Conservation (phyloP, 345 rosid species). For the Brassica nigra region DNA sequence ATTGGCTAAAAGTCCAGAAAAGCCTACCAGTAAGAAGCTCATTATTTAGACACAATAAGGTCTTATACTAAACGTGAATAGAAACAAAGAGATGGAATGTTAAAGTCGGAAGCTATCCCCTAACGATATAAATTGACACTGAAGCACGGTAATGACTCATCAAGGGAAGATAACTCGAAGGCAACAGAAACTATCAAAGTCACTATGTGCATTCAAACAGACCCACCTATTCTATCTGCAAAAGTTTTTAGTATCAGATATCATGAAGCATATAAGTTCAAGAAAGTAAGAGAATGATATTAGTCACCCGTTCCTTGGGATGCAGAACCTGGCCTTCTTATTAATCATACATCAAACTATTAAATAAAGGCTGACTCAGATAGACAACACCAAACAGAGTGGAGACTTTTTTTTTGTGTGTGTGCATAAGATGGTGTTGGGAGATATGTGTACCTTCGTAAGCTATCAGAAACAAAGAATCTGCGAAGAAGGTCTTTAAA, state of each 20-base stretch:
- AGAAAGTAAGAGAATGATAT: constrained; percentile 13
- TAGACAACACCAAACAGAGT: constrained; percentile 12
- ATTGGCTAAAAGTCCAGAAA: too few species aligned
- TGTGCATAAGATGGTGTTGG: background rate
- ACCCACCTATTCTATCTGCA: constrained; percentile 82
- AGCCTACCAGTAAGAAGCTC: too few species aligned
- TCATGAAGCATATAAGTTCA: background rate
- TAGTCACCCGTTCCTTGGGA: constrained; percentile 37
- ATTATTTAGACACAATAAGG: too few species aligned
- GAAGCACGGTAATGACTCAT: too few species aligned
- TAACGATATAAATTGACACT: too few species aligned
- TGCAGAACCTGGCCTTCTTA: constrained; percentile 58
- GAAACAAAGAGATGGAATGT: too few species aligned
- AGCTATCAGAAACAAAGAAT: constrained; percentile 78
- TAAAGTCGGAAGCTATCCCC: too few species aligned
- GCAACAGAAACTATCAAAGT: too few species aligned
- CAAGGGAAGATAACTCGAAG: too few species aligned
- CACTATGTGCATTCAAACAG: constrained; percentile 7
- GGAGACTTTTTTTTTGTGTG: background rate
- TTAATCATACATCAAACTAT: constrained; percentile 11
- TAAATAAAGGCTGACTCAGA: constrained; percentile 21
- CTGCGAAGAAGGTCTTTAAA: constrained; percentile 68
- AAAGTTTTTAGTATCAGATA: constrained; percentile 20
- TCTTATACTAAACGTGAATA: too few species aligned
- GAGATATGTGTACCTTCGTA: constrained; percentile 65